Base-by-base conservation (phyloP, 352 stramenopile species). In the Globisporangium camurandrum region DNA sequence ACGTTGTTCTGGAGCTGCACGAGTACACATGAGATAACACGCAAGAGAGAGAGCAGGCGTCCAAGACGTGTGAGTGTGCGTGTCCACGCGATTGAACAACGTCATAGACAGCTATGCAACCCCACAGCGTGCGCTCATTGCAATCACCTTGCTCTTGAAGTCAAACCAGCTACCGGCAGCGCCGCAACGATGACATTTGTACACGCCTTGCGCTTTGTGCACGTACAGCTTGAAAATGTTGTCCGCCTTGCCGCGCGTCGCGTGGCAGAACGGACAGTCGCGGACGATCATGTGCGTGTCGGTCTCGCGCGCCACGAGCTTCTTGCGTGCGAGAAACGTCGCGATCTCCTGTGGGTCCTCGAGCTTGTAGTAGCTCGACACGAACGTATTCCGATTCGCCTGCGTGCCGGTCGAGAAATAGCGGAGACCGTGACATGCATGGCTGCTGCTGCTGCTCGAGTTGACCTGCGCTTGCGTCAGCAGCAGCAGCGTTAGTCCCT, bases 161-260 rank as follows among this genome's bases (percentile, higher is more conserved):
- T 94, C 77, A 54, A 95, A 93, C 87, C 87, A 96, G 47, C 77
- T 93, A 28, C 87, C 86, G 7, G 75, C 62, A 1, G 74, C 60
- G 38, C 87, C 84, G 60, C 87, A 96, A 48, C 87, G 86, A 69
- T 95, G 86, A 58, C 87, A 96, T 55, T 93, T 90, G 69, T 92
- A 96, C 50, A 93, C 74, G 42, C 87, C 86, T 39, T 86, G 81
- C 23, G 67, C 63, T 66, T 87, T 91, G 61, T 91, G 74, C 49
- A 96, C 79, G 62, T 96, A 96, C 51, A 96, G 67, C 65, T 96
- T 96, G 56, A 93, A 96, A 7, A 96, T 63, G 56, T 96, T 96
- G 66, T 91, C 78, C 10, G 60, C 37, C 50, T 86, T 86, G 55
- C 85, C 85, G 49, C 73, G 76, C 20, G 84, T 90, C 24, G 78